Conservation (phyloP, 2,329 filamentous ascomycete genomes). For the Fusarium penzigii region DNA sequence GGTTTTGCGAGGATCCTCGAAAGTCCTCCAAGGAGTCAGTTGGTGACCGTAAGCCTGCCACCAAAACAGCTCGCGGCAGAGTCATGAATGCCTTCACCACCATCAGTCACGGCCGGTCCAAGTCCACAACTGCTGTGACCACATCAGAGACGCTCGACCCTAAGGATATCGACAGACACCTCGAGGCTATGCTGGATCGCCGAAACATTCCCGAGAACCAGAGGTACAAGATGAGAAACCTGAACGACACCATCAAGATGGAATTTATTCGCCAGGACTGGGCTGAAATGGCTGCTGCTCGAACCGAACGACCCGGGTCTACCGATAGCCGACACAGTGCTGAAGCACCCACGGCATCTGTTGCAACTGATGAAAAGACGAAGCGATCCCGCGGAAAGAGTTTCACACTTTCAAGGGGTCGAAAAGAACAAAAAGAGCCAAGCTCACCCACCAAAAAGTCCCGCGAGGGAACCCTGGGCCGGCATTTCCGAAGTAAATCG, state of each 20-base stretch:
- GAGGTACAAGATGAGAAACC: slow-evolving; percentile 88
- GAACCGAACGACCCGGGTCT: slow-evolving; percentile 46
- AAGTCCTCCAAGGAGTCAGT: slow-evolving; percentile 32
- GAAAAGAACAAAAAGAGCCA: slow-evolving; percentile 63
- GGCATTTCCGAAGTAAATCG: slow-evolving; percentile 71
- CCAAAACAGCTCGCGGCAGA: slow-evolving; percentile 44
- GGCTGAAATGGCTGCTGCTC: slow-evolving; percentile 62
- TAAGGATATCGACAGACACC: slow-evolving; percentile 57
- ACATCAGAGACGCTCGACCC: slow-evolving; percentile 55
- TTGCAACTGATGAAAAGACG: slow-evolving; percentile 48
- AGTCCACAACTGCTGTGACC: slow-evolving; percentile 32
- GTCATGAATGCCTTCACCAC: slow-evolving; percentile 42
- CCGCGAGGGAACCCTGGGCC: slow-evolving; percentile 63
- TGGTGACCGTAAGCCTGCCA: slow-evolving; percentile 16
- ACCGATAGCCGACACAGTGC: slow-evolving; percentile 45
- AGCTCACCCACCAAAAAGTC: slow-evolving; percentile 73
- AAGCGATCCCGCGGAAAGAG: slow-evolving; percentile 55
- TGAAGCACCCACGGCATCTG: slow-evolving; percentile 35
- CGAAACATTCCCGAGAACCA: slow-evolving; percentile 94
- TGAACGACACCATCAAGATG: slow-evolving; percentile 88
- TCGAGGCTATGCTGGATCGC: slow-evolving; percentile 72
- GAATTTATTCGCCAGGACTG: slow-evolving; percentile 93
- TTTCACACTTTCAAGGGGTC: slow-evolving; percentile 71
- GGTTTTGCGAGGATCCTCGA: slow-evolving; percentile 21
- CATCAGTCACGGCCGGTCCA: slow-evolving; percentile 40